Conservation (phyloP, 176 grass and related monocot genomes). For the Ensete ventricosum region DNA sequence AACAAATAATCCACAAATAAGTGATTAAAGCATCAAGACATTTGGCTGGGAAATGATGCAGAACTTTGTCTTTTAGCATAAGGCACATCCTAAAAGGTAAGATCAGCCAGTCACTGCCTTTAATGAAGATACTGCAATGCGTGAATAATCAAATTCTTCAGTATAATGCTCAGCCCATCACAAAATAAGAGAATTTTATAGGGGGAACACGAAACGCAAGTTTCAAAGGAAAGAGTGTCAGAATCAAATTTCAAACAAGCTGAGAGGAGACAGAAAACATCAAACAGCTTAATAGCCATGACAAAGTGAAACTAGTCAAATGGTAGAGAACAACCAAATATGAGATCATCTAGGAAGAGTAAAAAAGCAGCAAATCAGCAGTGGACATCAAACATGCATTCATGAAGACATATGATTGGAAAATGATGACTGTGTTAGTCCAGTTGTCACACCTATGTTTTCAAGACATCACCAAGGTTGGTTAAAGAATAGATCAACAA, state of each 20-base stretch:
- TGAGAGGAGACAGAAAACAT: no score
- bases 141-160: constrained; percentile 1
- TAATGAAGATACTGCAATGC: not conserved
- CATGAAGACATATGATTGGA: not conserved
- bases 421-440: not conserved
- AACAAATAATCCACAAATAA: not conserved
- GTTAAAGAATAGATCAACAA: not conserved
- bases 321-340: not conserved
- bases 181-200: not conserved
- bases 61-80: not conserved
- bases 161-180: not conserved
- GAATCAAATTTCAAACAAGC: no score
- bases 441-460: not conserved
- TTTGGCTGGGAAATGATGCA: not conserved
- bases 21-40: not conserved
- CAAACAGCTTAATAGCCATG: not conserved
- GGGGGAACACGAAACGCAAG: not conserved
- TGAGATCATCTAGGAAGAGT: not conserved
- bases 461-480: no score
- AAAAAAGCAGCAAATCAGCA: no score
- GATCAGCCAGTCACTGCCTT: no score
- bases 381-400: no score
- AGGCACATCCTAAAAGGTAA: no score
- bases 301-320: not conserved
- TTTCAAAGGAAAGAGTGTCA: no score